Conservation (phyloP, 768 basidiomycete species). For the Thelephora aurantiotincta region DNA sequence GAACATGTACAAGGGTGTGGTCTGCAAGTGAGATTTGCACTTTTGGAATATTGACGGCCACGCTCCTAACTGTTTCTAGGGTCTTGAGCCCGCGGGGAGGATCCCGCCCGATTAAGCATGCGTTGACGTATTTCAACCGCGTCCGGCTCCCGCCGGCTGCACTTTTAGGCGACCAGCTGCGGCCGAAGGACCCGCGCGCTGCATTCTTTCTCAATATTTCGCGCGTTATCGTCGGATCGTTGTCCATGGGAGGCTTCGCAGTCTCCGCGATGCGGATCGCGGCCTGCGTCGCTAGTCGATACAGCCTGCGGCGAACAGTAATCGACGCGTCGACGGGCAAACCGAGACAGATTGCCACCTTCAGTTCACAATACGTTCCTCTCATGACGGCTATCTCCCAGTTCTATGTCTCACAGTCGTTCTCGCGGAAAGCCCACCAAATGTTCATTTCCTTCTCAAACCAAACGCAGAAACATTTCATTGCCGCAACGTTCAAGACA, state of each 20-base stretch:
- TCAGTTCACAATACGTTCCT: slow-evolving; percentile 54
- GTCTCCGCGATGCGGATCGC: slow-evolving; percentile 37
- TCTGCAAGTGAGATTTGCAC: not conserved
- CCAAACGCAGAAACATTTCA: slow-evolving; percentile 28
- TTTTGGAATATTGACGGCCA: not conserved
- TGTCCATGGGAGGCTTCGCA: slow-evolving; percentile 10
- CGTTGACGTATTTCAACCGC: slow-evolving; percentile 18
- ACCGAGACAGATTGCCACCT: slow-evolving; percentile 40
- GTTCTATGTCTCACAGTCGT: slow-evolving; percentile 31
- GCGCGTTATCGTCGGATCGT: slow-evolving; percentile 13
- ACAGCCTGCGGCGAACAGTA: slow-evolving; percentile 40
- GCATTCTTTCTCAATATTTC: slow-evolving; percentile 10
- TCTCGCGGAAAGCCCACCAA: slow-evolving; percentile 27
- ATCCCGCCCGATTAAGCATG: slow-evolving; percentile 17
- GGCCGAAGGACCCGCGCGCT: slow-evolving; percentile 3
- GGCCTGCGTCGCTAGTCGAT: slow-evolving; percentile 43
- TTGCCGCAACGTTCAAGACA: slow-evolving; percentile 43
- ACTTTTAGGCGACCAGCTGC: slow-evolving; percentile 11
- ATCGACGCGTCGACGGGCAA: slow-evolving; percentile 20
- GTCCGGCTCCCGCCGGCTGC: slow-evolving; percentile 16
- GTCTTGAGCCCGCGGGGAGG: not conserved
- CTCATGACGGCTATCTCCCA: slow-evolving; percentile 38
- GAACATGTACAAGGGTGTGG: slow-evolving; percentile 23
- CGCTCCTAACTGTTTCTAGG: not conserved
- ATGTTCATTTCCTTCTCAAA: slow-evolving; percentile 19